Evolutionary conservation across 2,329 filamentous ascomycete species (phyloP).

Genomic region (Graphiopsis chlorocephala): DNA sequence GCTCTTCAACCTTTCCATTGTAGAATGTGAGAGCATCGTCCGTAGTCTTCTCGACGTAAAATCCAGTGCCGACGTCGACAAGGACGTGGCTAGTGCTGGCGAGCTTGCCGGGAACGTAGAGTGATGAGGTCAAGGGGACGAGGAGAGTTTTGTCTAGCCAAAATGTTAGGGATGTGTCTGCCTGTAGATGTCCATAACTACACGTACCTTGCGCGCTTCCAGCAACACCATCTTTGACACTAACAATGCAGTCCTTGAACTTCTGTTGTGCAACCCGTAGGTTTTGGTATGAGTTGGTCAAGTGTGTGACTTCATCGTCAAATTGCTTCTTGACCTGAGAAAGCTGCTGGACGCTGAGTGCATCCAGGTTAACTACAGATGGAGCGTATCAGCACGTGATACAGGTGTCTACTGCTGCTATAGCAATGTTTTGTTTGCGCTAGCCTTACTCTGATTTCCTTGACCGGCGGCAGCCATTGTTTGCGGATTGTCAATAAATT

Average conservation of each 20-base stretch:
- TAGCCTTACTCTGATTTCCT: constrained; percentile 15
- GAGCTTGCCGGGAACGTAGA: constrained; percentile 86
- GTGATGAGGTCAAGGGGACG: constrained; percentile 89
- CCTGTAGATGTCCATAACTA: background rate
- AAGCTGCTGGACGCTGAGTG: constrained; percentile 80
- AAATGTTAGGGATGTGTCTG: constrained; percentile 31
- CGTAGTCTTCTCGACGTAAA: constrained; percentile 82
- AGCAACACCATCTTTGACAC: constrained; percentile 55
- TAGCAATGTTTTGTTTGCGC: background rate
- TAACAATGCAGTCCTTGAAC: constrained; percentile 84
- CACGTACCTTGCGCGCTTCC: constrained; percentile 37
- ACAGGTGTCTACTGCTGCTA: background rate
- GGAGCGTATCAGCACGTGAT: constrained; percentile 5
- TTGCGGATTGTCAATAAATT: constrained; percentile 2
- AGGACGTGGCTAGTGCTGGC: constrained; percentile 73
- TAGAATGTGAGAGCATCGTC: constrained; percentile 66
- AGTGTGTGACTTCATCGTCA: constrained; percentile 91
- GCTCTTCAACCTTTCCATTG: constrained; percentile 63
- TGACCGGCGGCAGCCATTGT: constrained; percentile 12
- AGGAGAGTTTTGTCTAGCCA: constrained; percentile 62
- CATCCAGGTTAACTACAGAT: constrained; percentile 63
- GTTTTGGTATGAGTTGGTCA: constrained; percentile 85
- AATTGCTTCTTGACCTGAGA: constrained; percentile 92
- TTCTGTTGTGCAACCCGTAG: constrained; percentile 86
- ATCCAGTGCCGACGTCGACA: constrained; percentile 91